phyloP scores from a whole-genome alignment of 192 early-diverging fungal species.

The Linnemannia elongata region DNA sequence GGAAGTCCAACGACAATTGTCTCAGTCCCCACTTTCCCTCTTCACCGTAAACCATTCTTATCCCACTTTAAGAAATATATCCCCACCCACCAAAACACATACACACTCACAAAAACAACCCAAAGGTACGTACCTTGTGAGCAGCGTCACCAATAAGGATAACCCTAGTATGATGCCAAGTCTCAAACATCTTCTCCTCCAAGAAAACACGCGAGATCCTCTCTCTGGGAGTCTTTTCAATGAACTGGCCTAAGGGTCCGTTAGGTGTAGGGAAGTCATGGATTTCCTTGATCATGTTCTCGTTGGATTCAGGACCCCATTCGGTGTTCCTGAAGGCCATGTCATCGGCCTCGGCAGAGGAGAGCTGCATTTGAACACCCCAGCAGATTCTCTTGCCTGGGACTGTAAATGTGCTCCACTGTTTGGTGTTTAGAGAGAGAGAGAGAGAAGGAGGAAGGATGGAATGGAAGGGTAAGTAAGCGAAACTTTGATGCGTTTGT shows the following conservation, averaged over 20 bases:
- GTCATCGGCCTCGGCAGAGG: conserved; percentile 1
- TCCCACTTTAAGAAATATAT: not conserved
- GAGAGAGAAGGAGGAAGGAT: not conserved
- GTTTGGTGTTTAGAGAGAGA: not conserved
- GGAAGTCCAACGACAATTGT: not conserved
- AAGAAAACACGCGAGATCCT: conserved; percentile 40
- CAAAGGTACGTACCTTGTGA: conserved; percentile 20
- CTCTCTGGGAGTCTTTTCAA: conserved; percentile 22
- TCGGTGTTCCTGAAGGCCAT: conserved; percentile 30
- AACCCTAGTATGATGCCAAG: conserved; percentile 27
- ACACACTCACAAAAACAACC: not conserved
- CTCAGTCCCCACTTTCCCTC: not conserved
- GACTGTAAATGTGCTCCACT: conserved; percentile 39
- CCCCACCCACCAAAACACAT: not conserved
- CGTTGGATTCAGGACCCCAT: conserved; percentile 31
- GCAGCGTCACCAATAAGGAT: conserved; percentile 45
- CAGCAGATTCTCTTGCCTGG: conserved; percentile 37
- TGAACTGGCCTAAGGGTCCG: conserved; percentile 35
- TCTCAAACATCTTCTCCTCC: conserved; percentile 54
- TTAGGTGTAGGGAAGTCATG: conserved; percentile 21
- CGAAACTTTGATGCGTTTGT: not conserved
- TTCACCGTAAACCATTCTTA: not conserved
- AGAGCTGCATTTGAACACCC: conserved; percentile 28
- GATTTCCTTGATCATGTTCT: conserved; percentile 39
- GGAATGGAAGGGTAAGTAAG: not conserved